These are phyloP conservation scores for Vanrija humicola DNA, from an alignment of 1,284 basidiomycete genomes.

Conservation along the genomic window DNA sequence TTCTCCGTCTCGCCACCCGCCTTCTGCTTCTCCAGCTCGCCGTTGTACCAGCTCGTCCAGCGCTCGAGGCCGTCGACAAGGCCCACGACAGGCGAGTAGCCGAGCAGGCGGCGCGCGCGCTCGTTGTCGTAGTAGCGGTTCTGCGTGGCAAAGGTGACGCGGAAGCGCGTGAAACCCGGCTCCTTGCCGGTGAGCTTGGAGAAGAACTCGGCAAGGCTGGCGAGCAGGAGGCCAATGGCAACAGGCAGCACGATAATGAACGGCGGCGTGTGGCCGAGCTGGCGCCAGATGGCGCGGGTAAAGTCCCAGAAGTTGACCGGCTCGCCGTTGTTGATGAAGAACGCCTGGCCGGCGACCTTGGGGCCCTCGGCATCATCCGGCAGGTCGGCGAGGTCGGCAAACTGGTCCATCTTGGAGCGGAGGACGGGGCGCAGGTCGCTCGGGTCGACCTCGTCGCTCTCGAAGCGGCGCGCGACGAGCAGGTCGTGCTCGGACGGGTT, in stretches of 20 bases:
- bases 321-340: slow-evolving; percentile 98
- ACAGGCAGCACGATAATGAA: slow-evolving; percentile 61
- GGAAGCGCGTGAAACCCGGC: slow-evolving; percentile 84
- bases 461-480: slow-evolving; percentile 60
- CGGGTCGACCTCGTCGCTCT: slow-evolving; percentile 48
- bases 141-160: slow-evolving; percentile 66
- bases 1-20: slow-evolving; percentile 24
- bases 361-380: slow-evolving; percentile 23
- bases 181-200: slow-evolving; percentile 72
- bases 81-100: slow-evolving; percentile 87
- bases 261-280: slow-evolving; percentile 61
- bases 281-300: slow-evolving; percentile 76
- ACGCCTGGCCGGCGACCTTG: slow-evolving; percentile 83
- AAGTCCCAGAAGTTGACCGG: slow-evolving; percentile 97
- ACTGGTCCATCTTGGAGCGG: slow-evolving; percentile 58
- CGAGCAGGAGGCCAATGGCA: slow-evolving; percentile 64
- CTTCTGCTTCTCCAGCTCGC: slow-evolving; percentile 35
- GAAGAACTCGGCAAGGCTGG: slow-evolving; percentile 68
- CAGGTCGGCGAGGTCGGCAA: slow-evolving; percentile 48
- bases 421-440: slow-evolving; percentile 57
- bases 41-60: slow-evolving; percentile 45
- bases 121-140: slow-evolving; percentile 91
- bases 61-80: slow-evolving; percentile 80
- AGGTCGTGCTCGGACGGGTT: slow-evolving; percentile 57
- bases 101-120: slow-evolving; percentile 83